phyloP scores from a whole-genome alignment of 163 green algal species.

The Scenedesmus sp. region DNA sequence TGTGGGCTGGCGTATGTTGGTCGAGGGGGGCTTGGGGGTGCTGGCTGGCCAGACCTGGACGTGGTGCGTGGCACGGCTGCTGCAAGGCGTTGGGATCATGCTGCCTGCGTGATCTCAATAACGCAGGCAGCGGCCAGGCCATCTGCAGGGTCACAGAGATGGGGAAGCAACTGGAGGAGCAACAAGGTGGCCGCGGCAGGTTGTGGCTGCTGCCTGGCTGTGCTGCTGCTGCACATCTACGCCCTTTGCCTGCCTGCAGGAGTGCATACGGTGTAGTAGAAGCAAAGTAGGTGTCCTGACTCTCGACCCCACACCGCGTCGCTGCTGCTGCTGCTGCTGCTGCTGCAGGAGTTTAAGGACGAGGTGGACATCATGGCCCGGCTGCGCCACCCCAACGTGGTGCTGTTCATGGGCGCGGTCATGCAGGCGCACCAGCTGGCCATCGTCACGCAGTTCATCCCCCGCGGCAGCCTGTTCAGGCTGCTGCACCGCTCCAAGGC shows the following conservation, averaged over 20 bases:
- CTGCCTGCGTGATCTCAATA: too few species aligned
- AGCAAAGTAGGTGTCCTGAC: too few species aligned
- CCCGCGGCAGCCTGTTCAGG: constrained; percentile 75
- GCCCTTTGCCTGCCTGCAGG: constrained; percentile 56
- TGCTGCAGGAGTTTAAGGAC: constrained; percentile 77
- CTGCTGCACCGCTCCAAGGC: constrained; percentile 86
- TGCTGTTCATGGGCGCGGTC: constrained; percentile 93
- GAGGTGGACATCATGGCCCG: constrained; percentile 93
- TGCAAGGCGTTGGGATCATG: too few species aligned
- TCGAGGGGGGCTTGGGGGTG: background rate
- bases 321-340: background rate
- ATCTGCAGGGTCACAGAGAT: too few species aligned
- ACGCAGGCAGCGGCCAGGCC: too few species aligned
- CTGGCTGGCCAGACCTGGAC: too few species aligned
- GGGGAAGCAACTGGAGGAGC: too few species aligned
- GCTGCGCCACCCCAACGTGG: constrained; percentile 92
- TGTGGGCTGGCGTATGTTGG: background rate
- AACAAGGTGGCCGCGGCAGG: background rate
- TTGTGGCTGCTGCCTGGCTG: too few species aligned
- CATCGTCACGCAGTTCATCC: constrained; percentile 95
- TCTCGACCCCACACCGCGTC: too few species aligned
- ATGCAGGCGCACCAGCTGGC: constrained; percentile 79
- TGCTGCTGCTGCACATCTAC: constrained; percentile 4
- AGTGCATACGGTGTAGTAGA: constrained; percentile 71
- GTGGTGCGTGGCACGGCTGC: too few species aligned